phyloP scores from a whole-genome alignment of 257 asterid genomes.

The Fraxinus anomala region DNA sequence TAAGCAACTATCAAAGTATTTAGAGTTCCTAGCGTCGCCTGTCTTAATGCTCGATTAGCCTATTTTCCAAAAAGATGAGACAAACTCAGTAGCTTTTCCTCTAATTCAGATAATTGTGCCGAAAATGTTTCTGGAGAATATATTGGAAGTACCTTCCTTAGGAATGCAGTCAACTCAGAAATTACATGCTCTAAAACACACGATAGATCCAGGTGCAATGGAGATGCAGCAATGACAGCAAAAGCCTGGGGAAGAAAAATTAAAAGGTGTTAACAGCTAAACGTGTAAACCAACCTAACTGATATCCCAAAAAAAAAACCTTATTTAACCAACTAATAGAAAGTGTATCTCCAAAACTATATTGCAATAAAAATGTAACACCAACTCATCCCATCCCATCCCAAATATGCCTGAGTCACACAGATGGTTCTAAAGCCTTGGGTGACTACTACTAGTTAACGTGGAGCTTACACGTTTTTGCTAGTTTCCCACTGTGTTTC shows the following conservation, averaged over 20 bases:
- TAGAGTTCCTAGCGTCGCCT: conserved; percentile 92
- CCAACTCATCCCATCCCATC: background rate
- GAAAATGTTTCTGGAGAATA: conserved; percentile 5
- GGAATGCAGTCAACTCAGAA: conserved; percentile 92
- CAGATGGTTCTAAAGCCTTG: background rate
- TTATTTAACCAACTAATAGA: background rate
- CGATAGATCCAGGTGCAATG: conserved; percentile 82
- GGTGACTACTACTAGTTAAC: background rate
- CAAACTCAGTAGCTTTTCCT: conserved; percentile 4
- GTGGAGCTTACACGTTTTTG: background rate
- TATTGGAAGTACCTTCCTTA: conserved; percentile 64
- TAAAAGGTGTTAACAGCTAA: conserved; percentile 4
- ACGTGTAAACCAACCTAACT: background rate
- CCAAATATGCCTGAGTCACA: background rate
- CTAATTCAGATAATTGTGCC: conserved; percentile 11
- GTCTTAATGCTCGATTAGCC: conserved; percentile 98
- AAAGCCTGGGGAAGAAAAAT: conserved; percentile 66
- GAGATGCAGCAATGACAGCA: conserved; percentile 94
- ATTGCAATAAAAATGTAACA: background rate
- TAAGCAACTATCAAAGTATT: conserved; percentile 89
- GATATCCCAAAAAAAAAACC: conserved; percentile 7
- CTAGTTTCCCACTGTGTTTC: background rate
- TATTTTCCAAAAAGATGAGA: conserved; percentile 39
- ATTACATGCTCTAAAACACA: conserved; percentile 87
- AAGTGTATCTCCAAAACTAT: background rate